phyloP scores from a whole-genome alignment of 257 asterid genomes.

The Eucommia ulmoides region DNA sequence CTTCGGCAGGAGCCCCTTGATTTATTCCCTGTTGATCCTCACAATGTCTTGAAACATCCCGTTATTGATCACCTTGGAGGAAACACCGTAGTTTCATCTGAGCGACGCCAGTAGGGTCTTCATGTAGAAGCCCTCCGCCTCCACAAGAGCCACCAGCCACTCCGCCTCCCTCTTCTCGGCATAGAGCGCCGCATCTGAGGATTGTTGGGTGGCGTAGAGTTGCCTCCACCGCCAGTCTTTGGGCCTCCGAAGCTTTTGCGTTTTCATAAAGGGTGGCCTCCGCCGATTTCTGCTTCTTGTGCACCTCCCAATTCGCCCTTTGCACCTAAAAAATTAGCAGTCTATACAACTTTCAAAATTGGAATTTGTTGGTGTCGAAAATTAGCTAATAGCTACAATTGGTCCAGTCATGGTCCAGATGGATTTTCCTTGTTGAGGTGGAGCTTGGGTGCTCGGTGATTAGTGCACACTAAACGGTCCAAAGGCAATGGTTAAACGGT shows the following conservation, averaged over 20 bases:
- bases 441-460: too few species aligned
- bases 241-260: not conserved
- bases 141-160: not conserved
- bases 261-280: not conserved
- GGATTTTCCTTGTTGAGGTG: too few species aligned
- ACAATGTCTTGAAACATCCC: slow-evolving; percentile 7
- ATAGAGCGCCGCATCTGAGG: not conserved
- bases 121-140: not conserved
- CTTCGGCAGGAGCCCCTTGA: slow-evolving; percentile 6
- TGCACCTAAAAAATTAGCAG: not conserved
- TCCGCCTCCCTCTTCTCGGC: not conserved
- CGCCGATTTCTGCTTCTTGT: not conserved
- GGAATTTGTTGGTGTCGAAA: too few species aligned
- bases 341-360: too few species aligned
- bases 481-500: too few species aligned
- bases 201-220: not conserved
- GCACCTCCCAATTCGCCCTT: not conserved
- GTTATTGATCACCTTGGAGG: not conserved
- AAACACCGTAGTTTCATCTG: not conserved
- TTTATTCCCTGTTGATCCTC: not conserved
- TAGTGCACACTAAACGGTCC: too few species aligned
- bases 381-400: too few species aligned
- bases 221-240: not conserved
- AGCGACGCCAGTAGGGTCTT: not conserved
- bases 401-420: too few species aligned